A percentile compares a stretch with the other conserved stretches of the same genome.
phyloP scores from a whole-genome alignment of 2,329 filamentous ascomycete genomes.

The Fusarium sp. region DNA sequence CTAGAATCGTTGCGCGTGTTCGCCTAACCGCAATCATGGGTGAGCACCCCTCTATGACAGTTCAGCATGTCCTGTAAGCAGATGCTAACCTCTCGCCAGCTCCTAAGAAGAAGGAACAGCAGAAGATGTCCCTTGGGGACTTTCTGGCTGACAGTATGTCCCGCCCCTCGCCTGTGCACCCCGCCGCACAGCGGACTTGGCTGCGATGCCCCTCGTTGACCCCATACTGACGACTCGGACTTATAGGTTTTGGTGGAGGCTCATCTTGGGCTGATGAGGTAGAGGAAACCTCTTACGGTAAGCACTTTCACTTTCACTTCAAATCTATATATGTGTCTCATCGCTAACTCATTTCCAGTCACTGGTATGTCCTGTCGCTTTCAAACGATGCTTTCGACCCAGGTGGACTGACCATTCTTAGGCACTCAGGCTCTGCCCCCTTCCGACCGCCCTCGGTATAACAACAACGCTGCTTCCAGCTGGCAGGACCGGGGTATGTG shows the following conservation, averaged over 20 bases:
- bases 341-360: constrained; percentile 48
- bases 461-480: constrained; percentile 47
- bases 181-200: constrained; percentile 36
- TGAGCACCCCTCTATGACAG: constrained; percentile 50
- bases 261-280: constrained; percentile 99
- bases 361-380: constrained; percentile 48
- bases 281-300: constrained; percentile 82
- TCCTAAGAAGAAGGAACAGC: constrained; percentile 90
- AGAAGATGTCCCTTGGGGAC: constrained; percentile 98
- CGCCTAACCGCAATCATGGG: constrained; percentile 69
- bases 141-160: constrained; percentile 92
- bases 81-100: constrained; percentile 60
- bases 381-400: constrained; percentile 14
- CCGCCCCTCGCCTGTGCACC: constrained; percentile 45
- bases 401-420: constrained; percentile 46
- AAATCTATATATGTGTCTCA: constrained; percentile 27
- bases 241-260: constrained; percentile 66
- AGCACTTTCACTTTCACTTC: constrained; percentile 52
- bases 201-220: constrained; percentile 33
- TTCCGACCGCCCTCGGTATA: constrained; percentile 56
- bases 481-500: constrained; percentile 59
- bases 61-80: background rate
- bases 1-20: constrained; percentile 58
- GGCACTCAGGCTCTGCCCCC: constrained; percentile 68
- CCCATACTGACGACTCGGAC: constrained; percentile 43